Evolutionary conservation across 495 filamentous ascomycete species (phyloP), one percentile per base, ranked within the genome.

Genomic region (Terfezia boudieri): DNA sequence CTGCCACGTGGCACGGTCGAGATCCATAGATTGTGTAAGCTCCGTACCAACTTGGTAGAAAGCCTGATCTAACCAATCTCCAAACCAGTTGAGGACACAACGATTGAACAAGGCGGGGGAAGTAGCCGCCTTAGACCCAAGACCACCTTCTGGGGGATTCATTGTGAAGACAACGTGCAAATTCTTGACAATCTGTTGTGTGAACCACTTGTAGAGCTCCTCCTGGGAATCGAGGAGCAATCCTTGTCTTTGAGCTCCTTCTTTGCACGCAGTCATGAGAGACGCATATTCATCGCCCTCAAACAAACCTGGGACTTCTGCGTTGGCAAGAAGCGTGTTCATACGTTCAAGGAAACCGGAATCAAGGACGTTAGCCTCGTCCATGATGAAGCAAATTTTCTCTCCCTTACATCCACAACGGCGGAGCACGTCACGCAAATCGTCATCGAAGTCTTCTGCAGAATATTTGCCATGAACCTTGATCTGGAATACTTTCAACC

Each of bases 331-430:
- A 22, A 99, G 73, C 1, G 90, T 99, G 59, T 99, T 99, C 90
- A 99, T 99, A 56, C 92, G 80, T 67, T 99, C 90, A 58, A 99
- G 67, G 78, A 99, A 99, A 37, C 89, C 90, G 14, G 90, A 99
- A 63, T 99, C 90, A 3, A 99, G 76, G 17, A 99, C 90, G 62
- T 99, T 99, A 8, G 87, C 82, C 72, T 99, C 90, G 61, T 99
- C 90, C 90, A 99, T 94, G 69, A 99, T 92, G 70, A 99, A 99
- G 71, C 92, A 96, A 43, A 99, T 92, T 73, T 95, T 99, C 66
- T 99, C 90, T 37, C 90, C 90, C 69, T 92, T 95, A 71, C 92
- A 96, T 51, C 90, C 90, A 58, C 83, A 88, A 49, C 90, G 77
- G 55, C 92, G 83, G 17, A 99, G 78, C 11, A 99, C 88, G 64